These are phyloP conservation scores for Alternaria metachromatica DNA, from an alignment of 2,329 filamentous ascomycete species.

Conservation along the genomic window DNA sequence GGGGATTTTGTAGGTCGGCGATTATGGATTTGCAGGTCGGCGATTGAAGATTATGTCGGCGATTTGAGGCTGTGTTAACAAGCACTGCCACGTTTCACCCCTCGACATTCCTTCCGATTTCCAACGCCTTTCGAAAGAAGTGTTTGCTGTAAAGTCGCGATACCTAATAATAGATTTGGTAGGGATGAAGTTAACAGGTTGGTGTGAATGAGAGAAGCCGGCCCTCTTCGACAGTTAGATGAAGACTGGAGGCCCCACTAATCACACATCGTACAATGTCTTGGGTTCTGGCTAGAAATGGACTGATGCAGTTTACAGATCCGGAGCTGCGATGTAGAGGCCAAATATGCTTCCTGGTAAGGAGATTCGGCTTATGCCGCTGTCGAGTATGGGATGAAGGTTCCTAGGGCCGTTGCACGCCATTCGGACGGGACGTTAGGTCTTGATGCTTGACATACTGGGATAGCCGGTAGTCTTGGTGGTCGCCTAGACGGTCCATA, in stretches of 20 bases:
- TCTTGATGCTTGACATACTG: neutral
- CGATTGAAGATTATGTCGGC: constrained; percentile 3
- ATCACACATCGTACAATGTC: neutral
- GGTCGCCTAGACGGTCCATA: neutral
- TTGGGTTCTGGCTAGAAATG: neutral
- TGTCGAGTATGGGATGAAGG: neutral
- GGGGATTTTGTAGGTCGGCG: neutral
- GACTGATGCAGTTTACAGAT: neutral
- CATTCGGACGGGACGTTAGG: neutral
- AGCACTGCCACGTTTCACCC: constrained; percentile 7
- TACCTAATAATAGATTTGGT: neutral
- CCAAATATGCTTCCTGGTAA: neutral
- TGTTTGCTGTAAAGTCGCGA: neutral
- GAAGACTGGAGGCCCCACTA: neutral
- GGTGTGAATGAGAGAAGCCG: neutral
- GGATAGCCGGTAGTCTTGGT: neutral
- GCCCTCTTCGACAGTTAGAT: neutral
- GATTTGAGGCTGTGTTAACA: constrained; percentile 7
- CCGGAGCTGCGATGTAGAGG: neutral
- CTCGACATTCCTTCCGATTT: neutral
- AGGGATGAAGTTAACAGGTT: neutral
- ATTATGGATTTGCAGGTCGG: neutral
- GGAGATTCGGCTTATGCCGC: neutral
- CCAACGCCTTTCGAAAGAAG: neutral
- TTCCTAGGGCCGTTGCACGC: neutral